Percentiles rank a stretch among this genome's conserved stretches.
phyloP scores from a whole-genome alignment of 1,139 yeast species.

The Blastobotrys illinoisensis region DNA sequence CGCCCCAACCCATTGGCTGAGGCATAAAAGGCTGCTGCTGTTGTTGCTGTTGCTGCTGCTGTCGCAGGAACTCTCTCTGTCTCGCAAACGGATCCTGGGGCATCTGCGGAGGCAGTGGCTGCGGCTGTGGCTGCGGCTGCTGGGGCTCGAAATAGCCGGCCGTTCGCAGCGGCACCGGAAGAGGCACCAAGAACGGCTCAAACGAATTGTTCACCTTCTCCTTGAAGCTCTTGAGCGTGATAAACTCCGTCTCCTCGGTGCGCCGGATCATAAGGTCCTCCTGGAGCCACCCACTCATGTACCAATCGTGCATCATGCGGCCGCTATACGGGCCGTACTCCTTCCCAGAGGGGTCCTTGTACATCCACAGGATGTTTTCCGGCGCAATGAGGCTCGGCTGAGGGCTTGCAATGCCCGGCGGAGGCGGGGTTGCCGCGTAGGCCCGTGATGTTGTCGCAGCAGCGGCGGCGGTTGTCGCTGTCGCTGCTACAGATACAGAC shows the following conservation, averaged over 20 bases:
- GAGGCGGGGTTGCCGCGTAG: slow-evolving; percentile 7
- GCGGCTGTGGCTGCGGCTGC: not conserved
- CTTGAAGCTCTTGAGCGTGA: slow-evolving; percentile 30
- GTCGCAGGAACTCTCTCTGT: not conserved
- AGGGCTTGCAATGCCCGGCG: slow-evolving; percentile 24
- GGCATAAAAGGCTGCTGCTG: not conserved
- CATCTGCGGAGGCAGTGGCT: slow-evolving; percentile 1
- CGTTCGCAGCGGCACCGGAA: slow-evolving; percentile 32
- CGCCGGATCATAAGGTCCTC: slow-evolving; percentile 55
- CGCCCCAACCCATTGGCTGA: not conserved
- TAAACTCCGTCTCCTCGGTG: slow-evolving; percentile 32
- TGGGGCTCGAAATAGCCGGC: slow-evolving; percentile 2
- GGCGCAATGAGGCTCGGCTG: slow-evolving; percentile 29
- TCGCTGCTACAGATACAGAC: not conserved
- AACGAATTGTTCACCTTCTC: slow-evolving; percentile 41
- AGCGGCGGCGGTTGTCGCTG: not conserved
- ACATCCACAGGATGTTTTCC: slow-evolving; percentile 58
- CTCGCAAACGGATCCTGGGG: not conserved
- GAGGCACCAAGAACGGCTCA: slow-evolving; percentile 60
- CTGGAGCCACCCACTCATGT: slow-evolving; percentile 53
- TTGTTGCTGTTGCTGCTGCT: not conserved
- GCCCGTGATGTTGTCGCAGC: not conserved
- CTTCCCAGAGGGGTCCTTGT: slow-evolving; percentile 62
- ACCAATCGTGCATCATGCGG: slow-evolving; percentile 75
- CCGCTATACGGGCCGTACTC: slow-evolving; percentile 83